phyloP scores from a whole-genome alignment of 495 filamentous ascomycete genomes.

The Monascus purpureus region DNA sequence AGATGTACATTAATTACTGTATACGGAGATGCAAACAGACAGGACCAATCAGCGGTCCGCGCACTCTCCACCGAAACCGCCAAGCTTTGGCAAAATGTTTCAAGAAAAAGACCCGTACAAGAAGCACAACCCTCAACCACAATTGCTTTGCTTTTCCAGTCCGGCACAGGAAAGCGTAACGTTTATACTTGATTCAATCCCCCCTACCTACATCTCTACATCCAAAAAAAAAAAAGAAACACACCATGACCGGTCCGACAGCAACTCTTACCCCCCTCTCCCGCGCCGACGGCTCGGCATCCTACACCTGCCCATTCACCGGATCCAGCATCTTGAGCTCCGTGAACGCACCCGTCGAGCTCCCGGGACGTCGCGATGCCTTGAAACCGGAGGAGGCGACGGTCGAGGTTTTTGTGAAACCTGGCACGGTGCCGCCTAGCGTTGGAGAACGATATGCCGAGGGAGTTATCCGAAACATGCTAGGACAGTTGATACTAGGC shows the following conservation, averaged over 20 bases:
- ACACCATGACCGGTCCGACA: constrained; percentile 24
- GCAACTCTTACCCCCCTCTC: constrained; percentile 38
- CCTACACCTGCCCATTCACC: constrained; percentile 50
- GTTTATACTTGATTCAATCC: no score
- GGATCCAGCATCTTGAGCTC: constrained; percentile 72
- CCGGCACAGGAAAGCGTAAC: no score
- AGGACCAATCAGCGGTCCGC: no score
- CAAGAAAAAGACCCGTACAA: no score
- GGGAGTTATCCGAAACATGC: constrained; percentile 15
- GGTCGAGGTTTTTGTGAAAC: constrained; percentile 81
- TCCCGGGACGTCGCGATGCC: constrained; percentile 57
- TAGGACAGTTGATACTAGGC: constrained; percentile 19
- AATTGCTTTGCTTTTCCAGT: no score
- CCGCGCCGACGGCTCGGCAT: constrained; percentile 79
- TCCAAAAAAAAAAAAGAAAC: constrained; percentile 9
- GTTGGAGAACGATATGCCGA: constrained; percentile 55
- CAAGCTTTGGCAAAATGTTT: no score
- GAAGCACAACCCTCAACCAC: no score
- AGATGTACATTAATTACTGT: no score
- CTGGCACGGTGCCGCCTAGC: constrained; percentile 46
- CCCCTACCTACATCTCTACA: no score
- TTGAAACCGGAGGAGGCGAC: constrained; percentile 81
- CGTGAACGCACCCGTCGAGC: constrained; percentile 89
- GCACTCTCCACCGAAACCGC: no score
- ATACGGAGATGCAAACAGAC: no score